A percentile compares a stretch with the other conserved stretches of the same genome.
phyloP scores from a whole-genome alignment of 106 monocot genomes.

The Dioscorea alata region DNA sequence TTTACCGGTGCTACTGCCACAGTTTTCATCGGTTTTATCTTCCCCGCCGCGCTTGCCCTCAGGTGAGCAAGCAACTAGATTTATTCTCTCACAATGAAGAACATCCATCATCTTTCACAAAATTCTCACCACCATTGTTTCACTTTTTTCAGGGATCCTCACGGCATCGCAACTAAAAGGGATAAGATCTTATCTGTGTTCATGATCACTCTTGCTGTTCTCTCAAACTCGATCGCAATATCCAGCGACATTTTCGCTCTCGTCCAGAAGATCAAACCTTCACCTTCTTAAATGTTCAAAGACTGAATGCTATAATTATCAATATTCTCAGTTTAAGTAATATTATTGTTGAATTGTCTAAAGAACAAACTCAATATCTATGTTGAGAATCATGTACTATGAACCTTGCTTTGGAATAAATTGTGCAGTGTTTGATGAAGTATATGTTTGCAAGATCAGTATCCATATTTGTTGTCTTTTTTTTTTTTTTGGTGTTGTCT shows the following conservation, averaged over 20 bases:
- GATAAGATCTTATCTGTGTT: constrained; percentile 62
- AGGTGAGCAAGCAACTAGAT: constrained; percentile 31
- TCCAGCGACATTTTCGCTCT: constrained; percentile 71
- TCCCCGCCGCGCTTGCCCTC: constrained; percentile 77
- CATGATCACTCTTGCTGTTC: constrained; percentile 83
- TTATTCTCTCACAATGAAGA: too few species aligned
- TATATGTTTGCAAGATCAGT: too few species aligned
- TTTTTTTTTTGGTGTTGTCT: too few species aligned
- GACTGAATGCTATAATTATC: too few species aligned
- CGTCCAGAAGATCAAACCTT: constrained; percentile 36
- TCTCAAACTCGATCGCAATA: constrained; percentile 80
- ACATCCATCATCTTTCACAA: background rate
- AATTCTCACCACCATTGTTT: background rate
- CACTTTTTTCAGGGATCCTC: constrained; percentile 51
- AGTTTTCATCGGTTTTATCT: constrained; percentile 87
- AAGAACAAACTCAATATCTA: too few species aligned
- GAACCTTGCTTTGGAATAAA: too few species aligned
- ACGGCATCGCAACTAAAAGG: constrained; percentile 64
- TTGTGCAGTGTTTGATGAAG: too few species aligned
- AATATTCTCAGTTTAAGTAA: too few species aligned
- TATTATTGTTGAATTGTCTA: too few species aligned
- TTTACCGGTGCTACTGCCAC: constrained; percentile 94
- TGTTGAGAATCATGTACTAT: too few species aligned
- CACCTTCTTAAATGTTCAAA: background rate
- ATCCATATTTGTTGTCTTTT: too few species aligned